Base-by-base conservation (phyloP, 768 basidiomycete genomes). In the Naganishia onofrii region DNA sequence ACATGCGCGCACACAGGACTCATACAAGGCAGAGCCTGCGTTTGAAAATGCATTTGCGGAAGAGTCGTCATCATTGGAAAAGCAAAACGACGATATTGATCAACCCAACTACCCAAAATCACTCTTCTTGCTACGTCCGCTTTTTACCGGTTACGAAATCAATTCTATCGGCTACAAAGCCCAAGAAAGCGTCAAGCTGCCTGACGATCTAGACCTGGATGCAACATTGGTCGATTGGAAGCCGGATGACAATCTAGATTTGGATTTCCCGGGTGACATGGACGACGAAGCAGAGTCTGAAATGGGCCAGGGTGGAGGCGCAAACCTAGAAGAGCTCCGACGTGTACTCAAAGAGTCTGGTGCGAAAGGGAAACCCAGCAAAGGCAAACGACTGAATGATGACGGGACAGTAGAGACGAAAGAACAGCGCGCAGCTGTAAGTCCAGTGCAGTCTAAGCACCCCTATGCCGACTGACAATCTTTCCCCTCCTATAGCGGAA, bases 191-290 rank as follows among this genome's bases (percentile, higher is more conserved):
- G 89, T 98, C 0, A 85, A 86, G 6, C 74, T 91, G 1, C 96
- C 96, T 0, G 90, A 90, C 3, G 93, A 88, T 1, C 82, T 98
- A 36, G 88, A 97, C 80, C 84, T 98, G 4, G 91, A 96, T 71
- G 81, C 84, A 0, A 93, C 92, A 88, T 89, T 96, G 67, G 87
- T 93, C 3, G 86, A 90, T 1, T 64, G 76, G 70, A 46, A 67
- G 71, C 74, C 77, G n/a, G 74, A 76, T 55, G 69, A 70, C 1
- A 65, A 70, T 31, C 72, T 71, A 10, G 74, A 73, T 6, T 38
- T 69, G 6, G 74, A 76, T 6, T 44, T 44, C 23, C 72, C 69
- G 21, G 73, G 69, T 13, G 74, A 71, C 38, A 74, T 60, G 42
- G 73, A 69, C 12, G 71, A 78, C 32, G 72, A 73, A 10, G 77